phyloP scores from a whole-genome alignment of 345 rosid genomes.

The Eucalyptus tenuipes region DNA sequence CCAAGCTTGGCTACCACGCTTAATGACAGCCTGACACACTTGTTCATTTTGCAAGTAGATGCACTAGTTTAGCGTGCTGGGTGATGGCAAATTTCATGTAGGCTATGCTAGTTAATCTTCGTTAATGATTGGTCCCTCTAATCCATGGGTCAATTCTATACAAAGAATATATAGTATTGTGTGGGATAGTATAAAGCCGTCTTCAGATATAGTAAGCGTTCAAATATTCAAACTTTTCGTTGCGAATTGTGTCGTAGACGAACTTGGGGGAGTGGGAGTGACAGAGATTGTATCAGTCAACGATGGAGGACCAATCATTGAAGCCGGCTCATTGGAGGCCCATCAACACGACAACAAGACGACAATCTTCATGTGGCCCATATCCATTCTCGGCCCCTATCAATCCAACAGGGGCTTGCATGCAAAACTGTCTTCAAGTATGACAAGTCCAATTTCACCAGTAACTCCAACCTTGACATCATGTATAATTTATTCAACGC shows the following conservation, averaged over 20 bases:
- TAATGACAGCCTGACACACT: neutral
- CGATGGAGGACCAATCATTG: neutral
- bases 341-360: neutral
- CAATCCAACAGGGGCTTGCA: neutral
- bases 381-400: neutral
- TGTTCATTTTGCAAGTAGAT: neutral
- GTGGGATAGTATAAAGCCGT: neutral
- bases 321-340: neutral
- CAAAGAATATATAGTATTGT: too few species aligned
- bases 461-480: neutral
- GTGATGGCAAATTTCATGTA: neutral
- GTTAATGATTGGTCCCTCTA: neutral
- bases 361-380: neutral
- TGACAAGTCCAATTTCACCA: neutral
- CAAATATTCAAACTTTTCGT: neutral
- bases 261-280: neutral
- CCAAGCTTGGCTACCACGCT: neutral
- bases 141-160: neutral
- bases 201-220: neutral
- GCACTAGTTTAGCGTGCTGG: neutral
- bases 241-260: neutral
- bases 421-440: neutral
- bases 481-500: neutral
- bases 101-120: neutral
- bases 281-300: neutral